Evolutionary conservation across 306 rosid genomes (phyloP).

Genomic region (Malus orientalis): DNA sequence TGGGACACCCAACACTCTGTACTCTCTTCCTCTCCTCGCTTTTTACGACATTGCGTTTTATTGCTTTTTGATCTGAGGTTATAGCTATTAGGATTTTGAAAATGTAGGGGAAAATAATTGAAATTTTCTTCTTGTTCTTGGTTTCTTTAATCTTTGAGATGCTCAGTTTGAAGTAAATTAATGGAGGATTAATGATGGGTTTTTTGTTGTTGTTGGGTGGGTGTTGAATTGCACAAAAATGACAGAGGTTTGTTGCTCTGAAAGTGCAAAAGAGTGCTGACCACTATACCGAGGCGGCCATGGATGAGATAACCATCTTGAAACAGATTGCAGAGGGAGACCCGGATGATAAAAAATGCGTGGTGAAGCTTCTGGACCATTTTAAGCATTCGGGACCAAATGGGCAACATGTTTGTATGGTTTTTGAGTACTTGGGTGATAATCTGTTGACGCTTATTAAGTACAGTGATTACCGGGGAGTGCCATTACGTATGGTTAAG

Average conservation of each 20-base stretch:
- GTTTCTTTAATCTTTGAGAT: background rate
- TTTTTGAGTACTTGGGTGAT: slow-evolving; percentile 92
- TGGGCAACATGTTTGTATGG: slow-evolving; percentile 96
- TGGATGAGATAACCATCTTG: slow-evolving; percentile 91
- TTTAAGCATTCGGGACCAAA: slow-evolving; percentile 95
- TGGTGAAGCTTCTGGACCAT: slow-evolving; percentile 93
- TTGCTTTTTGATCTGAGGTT: background rate
- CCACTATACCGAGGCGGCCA: slow-evolving; percentile 93
- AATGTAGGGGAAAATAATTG: background rate
- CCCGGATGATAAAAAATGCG: slow-evolving; percentile 69
- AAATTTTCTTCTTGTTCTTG: background rate
- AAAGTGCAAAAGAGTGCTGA: slow-evolving; percentile 98
- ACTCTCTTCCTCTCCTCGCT: slow-evolving; percentile 5
- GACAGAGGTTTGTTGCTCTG: slow-evolving; percentile 80
- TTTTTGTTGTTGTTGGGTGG: background rate
- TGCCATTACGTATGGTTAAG: slow-evolving; percentile 75
- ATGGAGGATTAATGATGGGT: background rate
- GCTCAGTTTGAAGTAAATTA: background rate
- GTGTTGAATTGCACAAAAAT: slow-evolving; percentile 12
- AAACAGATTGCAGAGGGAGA: slow-evolving; percentile 92
- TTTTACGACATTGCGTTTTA: background rate
- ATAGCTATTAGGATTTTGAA: background rate
- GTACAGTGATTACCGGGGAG: slow-evolving; percentile 73
- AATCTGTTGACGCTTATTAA: slow-evolving; percentile 84
- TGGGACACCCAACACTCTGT: slow-evolving; percentile 70